A percentile compares a stretch with the other conserved stretches of the same genome.
Conservation (phyloP, 225 moss, liverwort and hornwort species). For the Bryum argenteum region DNA sequence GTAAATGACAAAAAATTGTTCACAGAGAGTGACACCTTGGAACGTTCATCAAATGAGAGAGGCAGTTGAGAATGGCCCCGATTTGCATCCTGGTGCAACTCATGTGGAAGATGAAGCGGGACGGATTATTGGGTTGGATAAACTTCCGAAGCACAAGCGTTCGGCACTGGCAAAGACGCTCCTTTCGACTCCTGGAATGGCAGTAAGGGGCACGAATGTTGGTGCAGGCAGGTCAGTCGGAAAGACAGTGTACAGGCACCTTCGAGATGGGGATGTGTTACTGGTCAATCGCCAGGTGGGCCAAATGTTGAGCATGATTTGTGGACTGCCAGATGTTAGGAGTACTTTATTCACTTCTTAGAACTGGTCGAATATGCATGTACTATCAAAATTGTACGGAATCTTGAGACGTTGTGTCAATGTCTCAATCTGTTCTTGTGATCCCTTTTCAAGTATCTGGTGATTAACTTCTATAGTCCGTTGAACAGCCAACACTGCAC, state of each 20-base stretch:
- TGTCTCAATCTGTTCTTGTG: not conserved
- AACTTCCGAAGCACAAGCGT: constrained; percentile 72
- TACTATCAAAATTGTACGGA: not conserved
- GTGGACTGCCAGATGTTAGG: not conserved
- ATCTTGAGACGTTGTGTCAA: not conserved
- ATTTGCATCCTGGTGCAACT: constrained; percentile 85
- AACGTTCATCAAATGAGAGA: constrained; percentile 91
- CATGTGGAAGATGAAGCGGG: constrained; percentile 97
- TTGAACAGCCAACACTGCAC: constrained; percentile 87
- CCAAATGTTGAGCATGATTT: constrained; percentile 3
- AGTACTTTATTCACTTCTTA: not conserved
- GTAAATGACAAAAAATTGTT: constrained; percentile 1
- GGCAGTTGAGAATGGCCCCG: constrained; percentile 93
- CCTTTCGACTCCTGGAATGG: constrained; percentile 80
- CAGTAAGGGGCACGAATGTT: constrained; percentile 57
- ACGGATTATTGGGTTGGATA: constrained; percentile 66
- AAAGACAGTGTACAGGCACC: constrained; percentile 87
- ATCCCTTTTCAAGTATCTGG: not conserved
- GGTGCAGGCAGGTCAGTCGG: constrained; percentile 72
- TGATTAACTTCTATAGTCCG: not conserved
- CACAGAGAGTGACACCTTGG: constrained; percentile 94
- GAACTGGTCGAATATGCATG: not conserved
- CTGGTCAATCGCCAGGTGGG: constrained; percentile 94
- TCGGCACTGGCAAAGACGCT: constrained; percentile 88
- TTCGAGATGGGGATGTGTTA: constrained; percentile 90